Percentiles rank a stretch among this genome's conserved stretches.
Evolutionary conservation across 2,329 filamentous ascomycete genomes (phyloP).

Genomic region (Xylaria multiplex): DNA sequence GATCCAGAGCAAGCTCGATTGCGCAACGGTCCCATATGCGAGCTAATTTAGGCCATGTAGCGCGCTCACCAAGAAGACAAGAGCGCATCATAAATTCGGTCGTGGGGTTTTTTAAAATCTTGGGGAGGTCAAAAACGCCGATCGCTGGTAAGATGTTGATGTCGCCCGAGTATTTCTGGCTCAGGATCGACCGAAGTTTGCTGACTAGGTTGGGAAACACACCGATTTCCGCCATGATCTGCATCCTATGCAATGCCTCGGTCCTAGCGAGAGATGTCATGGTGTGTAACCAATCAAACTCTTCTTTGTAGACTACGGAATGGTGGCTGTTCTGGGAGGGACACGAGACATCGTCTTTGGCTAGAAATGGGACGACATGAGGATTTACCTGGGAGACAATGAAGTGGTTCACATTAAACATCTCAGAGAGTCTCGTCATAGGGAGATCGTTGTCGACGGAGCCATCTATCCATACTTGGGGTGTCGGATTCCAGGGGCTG

Average conservation of each 20-base stretch:
- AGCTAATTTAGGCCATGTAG: conserved; percentile 91
- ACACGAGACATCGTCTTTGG: conserved; percentile 73
- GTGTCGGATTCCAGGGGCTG: conserved; percentile 84
- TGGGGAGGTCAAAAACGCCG: conserved; percentile 75
- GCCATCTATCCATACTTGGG: conserved; percentile 90
- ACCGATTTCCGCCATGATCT: conserved; percentile 81
- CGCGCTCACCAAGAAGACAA: conserved; percentile 80
- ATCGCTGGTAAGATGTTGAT: conserved; percentile 93
- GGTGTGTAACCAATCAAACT: conserved; percentile 70
- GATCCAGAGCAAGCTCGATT: conserved; percentile 85
- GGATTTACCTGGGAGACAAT: conserved; percentile 98
- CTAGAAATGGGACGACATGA: conserved; percentile 87
- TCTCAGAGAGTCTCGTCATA: conserved; percentile 87
- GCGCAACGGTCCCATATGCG: conserved; percentile 87
- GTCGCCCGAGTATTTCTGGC: conserved; percentile 91
- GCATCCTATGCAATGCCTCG: conserved; percentile 82
- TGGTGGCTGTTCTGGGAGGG: conserved; percentile 47
- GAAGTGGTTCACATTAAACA: conserved; percentile 99
- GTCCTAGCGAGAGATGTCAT: conserved; percentile 79
- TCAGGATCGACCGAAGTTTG: conserved; percentile 82
- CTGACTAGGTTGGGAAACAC: conserved; percentile 81
- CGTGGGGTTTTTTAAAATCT: conserved; percentile 84
- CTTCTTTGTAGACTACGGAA: conserved; percentile 51
- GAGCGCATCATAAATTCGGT: conserved; percentile 86
- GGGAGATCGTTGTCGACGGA: conserved; percentile 95